A percentile compares a stretch with the other conserved stretches of the same genome.
These are phyloP conservation scores for Annulohypoxylon truncatum DNA, from an alignment of 2,329 filamentous ascomycete genomes.

Conservation along the genomic window DNA sequence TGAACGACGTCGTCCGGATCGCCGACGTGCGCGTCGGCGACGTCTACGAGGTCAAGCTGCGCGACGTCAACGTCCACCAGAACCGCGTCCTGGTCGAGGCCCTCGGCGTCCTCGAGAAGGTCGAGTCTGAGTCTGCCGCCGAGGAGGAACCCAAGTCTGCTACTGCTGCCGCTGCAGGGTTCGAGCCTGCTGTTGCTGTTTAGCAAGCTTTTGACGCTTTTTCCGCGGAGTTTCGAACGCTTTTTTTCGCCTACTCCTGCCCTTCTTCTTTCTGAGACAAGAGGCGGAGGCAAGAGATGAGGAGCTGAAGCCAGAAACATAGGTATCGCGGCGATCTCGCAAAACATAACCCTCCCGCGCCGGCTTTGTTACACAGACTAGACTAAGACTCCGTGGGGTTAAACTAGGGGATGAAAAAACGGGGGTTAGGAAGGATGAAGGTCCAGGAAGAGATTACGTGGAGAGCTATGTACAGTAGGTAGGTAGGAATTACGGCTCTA, in stretches of 20 bases:
- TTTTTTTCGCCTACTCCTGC: too few relatives aligned
- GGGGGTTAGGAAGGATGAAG: neutral
- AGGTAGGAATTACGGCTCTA: neutral
- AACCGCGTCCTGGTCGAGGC: slow-evolving; percentile 61
- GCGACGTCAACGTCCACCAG: slow-evolving; percentile 63
- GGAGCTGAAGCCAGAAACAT: too few relatives aligned
- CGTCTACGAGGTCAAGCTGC: slow-evolving; percentile 66
- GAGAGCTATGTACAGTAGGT: too few relatives aligned
- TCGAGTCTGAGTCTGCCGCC: neutral
- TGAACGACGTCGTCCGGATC: slow-evolving; percentile 54
- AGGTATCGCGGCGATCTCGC: neutral
- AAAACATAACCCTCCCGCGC: neutral
- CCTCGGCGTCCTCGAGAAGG: slow-evolving; percentile 48
- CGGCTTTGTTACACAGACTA: neutral
- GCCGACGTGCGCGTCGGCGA: slow-evolving; percentile 63
- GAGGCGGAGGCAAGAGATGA: too few relatives aligned
- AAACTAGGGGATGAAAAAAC: neutral
- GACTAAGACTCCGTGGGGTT: neutral
- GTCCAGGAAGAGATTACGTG: neutral
- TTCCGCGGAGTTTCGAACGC: too few relatives aligned
- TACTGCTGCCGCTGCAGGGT: too few relatives aligned
- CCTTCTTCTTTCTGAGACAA: too few relatives aligned
- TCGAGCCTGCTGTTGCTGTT: too few relatives aligned
- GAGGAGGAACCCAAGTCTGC: too few relatives aligned
- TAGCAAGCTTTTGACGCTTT: too few relatives aligned